Evolutionary conservation across 2,329 filamentous ascomycete genomes (phyloP).

Genomic region (Pseudogymnoascus sp.): DNA sequence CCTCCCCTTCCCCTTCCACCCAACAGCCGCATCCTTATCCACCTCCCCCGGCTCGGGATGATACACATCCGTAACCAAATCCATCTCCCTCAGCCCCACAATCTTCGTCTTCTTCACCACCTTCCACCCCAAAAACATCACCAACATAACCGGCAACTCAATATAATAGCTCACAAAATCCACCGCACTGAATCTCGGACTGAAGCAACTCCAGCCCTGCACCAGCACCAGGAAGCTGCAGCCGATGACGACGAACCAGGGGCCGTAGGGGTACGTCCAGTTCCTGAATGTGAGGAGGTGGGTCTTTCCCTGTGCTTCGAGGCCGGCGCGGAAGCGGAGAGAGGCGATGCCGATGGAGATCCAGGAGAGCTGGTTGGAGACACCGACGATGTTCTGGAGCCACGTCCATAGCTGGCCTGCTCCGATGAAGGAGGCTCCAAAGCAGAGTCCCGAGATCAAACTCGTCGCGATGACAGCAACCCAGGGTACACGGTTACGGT

Average conservation of each 20-base stretch:
- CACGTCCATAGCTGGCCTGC: constrained; percentile 58
- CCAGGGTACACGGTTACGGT: constrained; percentile 44
- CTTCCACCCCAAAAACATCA: constrained; percentile 50
- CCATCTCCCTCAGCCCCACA: constrained; percentile 40
- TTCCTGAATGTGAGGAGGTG: constrained; percentile 57
- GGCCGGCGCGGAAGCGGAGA: constrained; percentile 53
- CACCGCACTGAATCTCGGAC: constrained; percentile 47
- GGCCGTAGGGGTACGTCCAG: constrained; percentile 58
- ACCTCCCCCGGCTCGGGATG: constrained; percentile 23
- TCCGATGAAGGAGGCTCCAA: constrained; percentile 57
- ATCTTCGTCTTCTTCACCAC: constrained; percentile 38
- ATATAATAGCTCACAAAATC: constrained; percentile 58
- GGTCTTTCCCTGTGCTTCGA: constrained; percentile 50
- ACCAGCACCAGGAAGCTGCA: constrained; percentile 54
- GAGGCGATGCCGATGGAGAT: constrained; percentile 56
- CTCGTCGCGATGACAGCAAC: constrained; percentile 47
- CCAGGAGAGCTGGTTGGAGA: constrained; percentile 61
- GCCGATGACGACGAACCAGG: constrained; percentile 46
- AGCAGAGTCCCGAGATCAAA: constrained; percentile 49
- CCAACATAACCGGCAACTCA: constrained; percentile 51
- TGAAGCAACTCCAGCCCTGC: constrained; percentile 57
- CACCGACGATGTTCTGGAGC: constrained; percentile 60
- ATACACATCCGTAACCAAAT: constrained; percentile 42
- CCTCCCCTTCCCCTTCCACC: constrained; percentile 21
- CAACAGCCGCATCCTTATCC: constrained; percentile 20